These are phyloP conservation scores for Boletus bicolor DNA, from an alignment of 768 basidiomycete species.

Conservation along the genomic window DNA sequence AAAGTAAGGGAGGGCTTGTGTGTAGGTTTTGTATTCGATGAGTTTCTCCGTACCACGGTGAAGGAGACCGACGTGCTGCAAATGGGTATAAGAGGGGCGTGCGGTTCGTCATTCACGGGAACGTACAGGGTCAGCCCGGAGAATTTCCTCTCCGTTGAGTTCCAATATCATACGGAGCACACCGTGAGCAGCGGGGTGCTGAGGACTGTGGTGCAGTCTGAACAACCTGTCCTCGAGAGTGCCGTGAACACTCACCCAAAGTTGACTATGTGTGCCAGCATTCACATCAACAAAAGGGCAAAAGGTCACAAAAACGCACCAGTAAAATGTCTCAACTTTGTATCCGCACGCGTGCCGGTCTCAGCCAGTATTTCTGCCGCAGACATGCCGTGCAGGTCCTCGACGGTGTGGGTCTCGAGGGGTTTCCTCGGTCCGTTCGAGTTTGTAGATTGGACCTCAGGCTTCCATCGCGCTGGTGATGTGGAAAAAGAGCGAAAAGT, in stretches of 20 bases:
- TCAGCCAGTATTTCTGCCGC: conserved; percentile 81
- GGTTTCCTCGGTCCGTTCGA: conserved; percentile 40
- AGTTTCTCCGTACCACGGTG: conserved; percentile 98
- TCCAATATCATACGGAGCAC: conserved; percentile 97
- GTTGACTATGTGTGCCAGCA: conserved; percentile 60
- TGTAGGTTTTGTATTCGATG: conserved; percentile 98
- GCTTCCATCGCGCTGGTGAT: conserved; percentile 21
- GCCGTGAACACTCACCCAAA: conserved; percentile 59
- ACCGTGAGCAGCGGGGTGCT: conserved; percentile 98
- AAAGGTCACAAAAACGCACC: conserved; percentile 45
- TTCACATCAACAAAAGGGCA: conserved; percentile 5
- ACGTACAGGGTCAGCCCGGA: conserved; percentile 78
- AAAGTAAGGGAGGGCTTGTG: conserved; percentile 96
- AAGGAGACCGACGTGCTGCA: conserved; percentile 87
- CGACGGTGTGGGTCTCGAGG: conserved; percentile 71
- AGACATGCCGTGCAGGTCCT: conserved; percentile 79
- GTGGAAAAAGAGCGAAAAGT: conserved; percentile 26
- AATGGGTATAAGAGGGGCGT: conserved; percentile 7
- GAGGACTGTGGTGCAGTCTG: conserved; percentile 44
- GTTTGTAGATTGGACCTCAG: conserved; percentile 27
- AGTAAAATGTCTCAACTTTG: conserved; percentile 91
- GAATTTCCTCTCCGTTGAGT: conserved; percentile 94
- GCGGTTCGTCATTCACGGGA: neutral
- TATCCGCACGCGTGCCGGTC: conserved; percentile 63
- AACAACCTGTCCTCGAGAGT: neutral